phyloP scores from a whole-genome alignment of 1,284 basidiomycete genomes.

The Ceratobasidium sp. region DNA sequence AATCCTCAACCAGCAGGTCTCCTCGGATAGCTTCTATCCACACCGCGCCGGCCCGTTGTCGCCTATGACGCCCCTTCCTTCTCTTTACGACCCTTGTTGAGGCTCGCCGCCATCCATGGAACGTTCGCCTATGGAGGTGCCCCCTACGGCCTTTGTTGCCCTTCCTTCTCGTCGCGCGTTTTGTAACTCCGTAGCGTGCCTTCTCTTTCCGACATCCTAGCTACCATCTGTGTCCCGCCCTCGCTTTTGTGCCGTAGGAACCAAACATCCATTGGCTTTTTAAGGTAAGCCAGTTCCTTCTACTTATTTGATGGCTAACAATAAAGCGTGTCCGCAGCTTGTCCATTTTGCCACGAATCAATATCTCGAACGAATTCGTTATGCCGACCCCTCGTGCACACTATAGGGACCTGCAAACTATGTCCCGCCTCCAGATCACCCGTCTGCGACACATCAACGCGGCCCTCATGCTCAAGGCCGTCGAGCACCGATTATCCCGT shows the following conservation, averaged over 20 bases:
- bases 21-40: slow-evolving; percentile 6
- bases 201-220: too few species aligned
- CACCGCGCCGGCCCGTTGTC: slow-evolving; percentile 27
- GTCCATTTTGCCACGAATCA: too few species aligned
- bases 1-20: slow-evolving; percentile 34
- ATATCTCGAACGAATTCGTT: not conserved
- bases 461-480: slow-evolving; percentile 84
- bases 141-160: slow-evolving; percentile 26
- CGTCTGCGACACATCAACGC: slow-evolving; percentile 85
- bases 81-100: slow-evolving; percentile 42
- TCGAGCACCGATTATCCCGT: slow-evolving; percentile 67
- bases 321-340: too few species aligned
- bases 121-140: slow-evolving; percentile 35
- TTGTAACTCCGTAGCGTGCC: slow-evolving; percentile 61
- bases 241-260: too few species aligned
- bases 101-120: slow-evolving; percentile 34
- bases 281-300: too few species aligned
- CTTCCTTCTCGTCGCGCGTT: slow-evolving; percentile 3
- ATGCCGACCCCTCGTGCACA: slow-evolving; percentile 30
- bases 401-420: slow-evolving; percentile 2
- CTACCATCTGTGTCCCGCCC: too few species aligned
- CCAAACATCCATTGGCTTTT: too few species aligned
- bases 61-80: slow-evolving; percentile 14
- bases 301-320: too few species aligned
- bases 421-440: slow-evolving; percentile 65